These are phyloP conservation scores for Opeltia flavorubescens DNA, from an alignment of 495 filamentous ascomycete genomes.

Conservation along the genomic window DNA sequence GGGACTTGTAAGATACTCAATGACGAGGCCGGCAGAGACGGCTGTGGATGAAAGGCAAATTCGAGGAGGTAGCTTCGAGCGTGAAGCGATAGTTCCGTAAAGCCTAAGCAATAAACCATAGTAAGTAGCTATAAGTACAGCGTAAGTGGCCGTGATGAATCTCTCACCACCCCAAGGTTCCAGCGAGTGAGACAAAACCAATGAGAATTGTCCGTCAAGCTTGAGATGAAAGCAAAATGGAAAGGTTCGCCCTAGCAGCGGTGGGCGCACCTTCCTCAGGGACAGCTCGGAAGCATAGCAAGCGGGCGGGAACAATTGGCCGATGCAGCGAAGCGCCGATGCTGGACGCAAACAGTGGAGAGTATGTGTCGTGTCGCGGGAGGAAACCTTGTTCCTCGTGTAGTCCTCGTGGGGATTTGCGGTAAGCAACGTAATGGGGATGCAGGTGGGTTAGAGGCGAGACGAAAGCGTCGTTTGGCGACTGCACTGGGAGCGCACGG, in stretches of 20 bases:
- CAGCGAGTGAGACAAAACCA: background rate
- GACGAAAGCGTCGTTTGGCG: background rate
- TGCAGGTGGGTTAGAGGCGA: conserved; percentile 3
- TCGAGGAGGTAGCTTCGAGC: too few species aligned
- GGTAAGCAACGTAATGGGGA: background rate
- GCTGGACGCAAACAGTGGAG: background rate
- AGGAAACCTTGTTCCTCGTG: conserved; percentile 1
- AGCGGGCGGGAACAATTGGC: background rate
- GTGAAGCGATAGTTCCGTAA: too few species aligned
- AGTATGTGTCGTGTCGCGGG: background rate
- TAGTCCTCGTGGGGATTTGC: conserved; percentile 1
- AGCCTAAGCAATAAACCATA: too few species aligned
- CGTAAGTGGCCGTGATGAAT: too few species aligned
- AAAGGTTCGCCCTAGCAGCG: background rate
- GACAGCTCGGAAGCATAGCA: background rate
- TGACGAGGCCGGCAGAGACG: too few species aligned
- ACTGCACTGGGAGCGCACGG: conserved; percentile 1
- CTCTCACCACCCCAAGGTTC: too few species aligned
- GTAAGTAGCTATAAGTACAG: too few species aligned
- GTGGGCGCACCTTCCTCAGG: background rate
- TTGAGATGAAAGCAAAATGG: conserved; percentile 9
- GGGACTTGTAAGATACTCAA: too few species aligned
- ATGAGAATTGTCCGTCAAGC: background rate
- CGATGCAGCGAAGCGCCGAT: background rate
- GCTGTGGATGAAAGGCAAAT: too few species aligned